Evolutionary conservation across 495 filamentous ascomycete genomes (phyloP).

Genomic region (Aspergillus homomorphus): DNA sequence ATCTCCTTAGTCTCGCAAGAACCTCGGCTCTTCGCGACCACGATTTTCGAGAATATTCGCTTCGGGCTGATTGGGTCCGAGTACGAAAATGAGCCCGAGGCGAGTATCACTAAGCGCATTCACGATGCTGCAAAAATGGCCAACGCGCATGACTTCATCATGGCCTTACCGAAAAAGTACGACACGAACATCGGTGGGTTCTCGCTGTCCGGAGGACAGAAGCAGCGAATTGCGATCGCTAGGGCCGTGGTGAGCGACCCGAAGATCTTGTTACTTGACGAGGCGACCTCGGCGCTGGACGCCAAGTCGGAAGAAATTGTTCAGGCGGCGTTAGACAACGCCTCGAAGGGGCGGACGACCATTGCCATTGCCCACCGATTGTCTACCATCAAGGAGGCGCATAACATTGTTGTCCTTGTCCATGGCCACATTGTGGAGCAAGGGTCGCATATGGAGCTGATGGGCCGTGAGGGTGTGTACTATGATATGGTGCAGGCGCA

Average conservation of each 20-base stretch:
- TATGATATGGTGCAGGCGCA: conserved; percentile 76
- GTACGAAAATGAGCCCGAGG: conserved; percentile 59
- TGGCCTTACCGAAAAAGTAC: conserved; percentile 75
- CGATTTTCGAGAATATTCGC: conserved; percentile 83
- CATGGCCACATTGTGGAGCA: conserved; percentile 85
- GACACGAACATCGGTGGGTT: conserved; percentile 92
- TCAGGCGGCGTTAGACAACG: conserved; percentile 84
- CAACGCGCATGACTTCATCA: conserved; percentile 91
- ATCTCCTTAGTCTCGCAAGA: conserved; percentile 88
- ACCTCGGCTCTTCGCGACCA: conserved; percentile 67
- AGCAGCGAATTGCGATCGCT: conserved; percentile 88
- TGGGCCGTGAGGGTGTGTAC: conserved; percentile 61
- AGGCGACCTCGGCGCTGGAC: conserved; percentile 93
- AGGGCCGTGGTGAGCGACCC: conserved; percentile 89
- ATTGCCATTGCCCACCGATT: conserved; percentile 94
- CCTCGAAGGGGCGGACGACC: conserved; percentile 81
- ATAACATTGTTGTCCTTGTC: conserved; percentile 94
- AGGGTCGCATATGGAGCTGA: conserved; percentile 71
- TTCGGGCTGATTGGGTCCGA: conserved; percentile 84
- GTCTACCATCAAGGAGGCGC: conserved; percentile 86
- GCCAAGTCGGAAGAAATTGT: conserved; percentile 93
- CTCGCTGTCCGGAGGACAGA: conserved; percentile 88
- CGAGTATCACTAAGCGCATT: conserved; percentile 63
- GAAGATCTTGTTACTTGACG: conserved; percentile 89
- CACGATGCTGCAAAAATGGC: conserved; percentile 80